Base-by-base conservation (phyloP, 768 basidiomycete genomes). In the Kwoniella bestiolae region DNA sequence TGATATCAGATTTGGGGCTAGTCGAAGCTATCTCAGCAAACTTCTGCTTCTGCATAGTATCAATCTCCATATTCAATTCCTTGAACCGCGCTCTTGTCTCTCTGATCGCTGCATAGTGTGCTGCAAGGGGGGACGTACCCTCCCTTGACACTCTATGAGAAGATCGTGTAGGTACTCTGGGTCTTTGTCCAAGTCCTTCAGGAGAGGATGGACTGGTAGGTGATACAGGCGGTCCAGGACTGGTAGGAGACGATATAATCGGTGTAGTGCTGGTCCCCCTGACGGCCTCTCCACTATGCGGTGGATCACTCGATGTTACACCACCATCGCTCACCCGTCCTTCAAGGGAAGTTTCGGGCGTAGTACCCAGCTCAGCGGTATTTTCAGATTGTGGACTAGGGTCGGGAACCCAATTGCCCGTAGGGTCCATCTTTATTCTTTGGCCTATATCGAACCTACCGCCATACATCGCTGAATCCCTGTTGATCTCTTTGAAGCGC, bases 11-110 rank as follows among this genome's bases (percentile, higher is more conserved):
- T 1, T 31, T n/a, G n/a, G n/a, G n/a, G n/a, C n/a, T 41, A 7
- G 91, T 91, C 59, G 86, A 86, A 8, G 89, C 89, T 62, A 92
- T 90, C 71, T 89, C 86, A 60, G 86, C 86, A 74, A 90, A 91
- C 56, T 85, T 84, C 51, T 86, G 84, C 60, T 83, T 82, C 79
- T 92, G 91, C 18, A 85, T 84, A 16, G 88, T 86, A n/a, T 84
- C 83, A 66, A 92, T 91, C 74, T 90, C 88, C 8, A 82, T 81
- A 75, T 92, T 91, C 76, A 91, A 88, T 14, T 83, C 82, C 81
- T 91, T 91, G 44, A 92, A 82, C 66, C 83, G 84, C 23, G 87
- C 85, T 38, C 91, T 85, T 87, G 89, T 90, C 60, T 84, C 83
- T 31, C 86, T 87, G 73, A 91, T 91, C 59, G 88, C 87, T 18